Evolutionary conservation across 495 filamentous ascomycete species (phyloP).

Genomic region (Paragyromitra xinjiangensis): DNA sequence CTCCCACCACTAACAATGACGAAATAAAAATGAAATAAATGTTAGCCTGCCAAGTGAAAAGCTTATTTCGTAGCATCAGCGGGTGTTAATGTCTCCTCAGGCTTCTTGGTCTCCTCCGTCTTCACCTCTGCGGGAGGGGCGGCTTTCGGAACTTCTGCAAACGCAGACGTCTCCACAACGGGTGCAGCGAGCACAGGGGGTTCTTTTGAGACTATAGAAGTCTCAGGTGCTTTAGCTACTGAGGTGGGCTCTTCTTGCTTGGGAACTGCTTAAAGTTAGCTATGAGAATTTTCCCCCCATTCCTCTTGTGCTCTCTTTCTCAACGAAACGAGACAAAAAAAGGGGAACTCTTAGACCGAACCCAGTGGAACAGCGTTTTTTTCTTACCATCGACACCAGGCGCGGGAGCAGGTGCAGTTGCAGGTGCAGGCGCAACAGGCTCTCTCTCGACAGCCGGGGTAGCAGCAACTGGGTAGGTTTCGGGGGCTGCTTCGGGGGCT

Average conservation of each 20-base stretch:
- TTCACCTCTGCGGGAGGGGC: conserved; percentile 7
- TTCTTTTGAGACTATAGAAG: not conserved
- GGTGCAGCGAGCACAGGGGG: conserved; percentile 1
- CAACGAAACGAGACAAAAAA: conserved; percentile 41
- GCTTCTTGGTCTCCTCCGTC: conserved; percentile 1
- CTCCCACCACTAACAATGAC: conserved; percentile 6
- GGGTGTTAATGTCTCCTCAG: conserved; percentile 11
- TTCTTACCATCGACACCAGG: conserved; percentile 46
- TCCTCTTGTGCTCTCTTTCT: conserved; percentile 30
- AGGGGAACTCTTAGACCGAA: conserved; percentile 42
- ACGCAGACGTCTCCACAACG: not conserved
- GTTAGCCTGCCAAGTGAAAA: conserved; percentile 1
- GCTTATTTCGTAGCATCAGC: conserved; percentile 27
- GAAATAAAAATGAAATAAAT: conserved; percentile 27
- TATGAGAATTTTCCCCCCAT: conserved; percentile 4
- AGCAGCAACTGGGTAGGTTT: conserved; percentile 8
- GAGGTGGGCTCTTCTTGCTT: conserved; percentile 18
- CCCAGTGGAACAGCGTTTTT: conserved; percentile 24
- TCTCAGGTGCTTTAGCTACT: conserved; percentile 21
- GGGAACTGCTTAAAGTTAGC: conserved; percentile 34
- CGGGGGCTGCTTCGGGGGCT: conserved; percentile 21
- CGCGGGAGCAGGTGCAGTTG: conserved; percentile 30
- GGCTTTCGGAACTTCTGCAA: not conserved
- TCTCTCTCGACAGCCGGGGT: conserved; percentile 19
- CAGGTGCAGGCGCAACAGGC: conserved; percentile 8